A percentile compares a stretch with the other conserved stretches of the same genome.
Evolutionary conservation across 2,329 filamentous ascomycete species (phyloP).

Genomic region (Xylaria multiplex): DNA sequence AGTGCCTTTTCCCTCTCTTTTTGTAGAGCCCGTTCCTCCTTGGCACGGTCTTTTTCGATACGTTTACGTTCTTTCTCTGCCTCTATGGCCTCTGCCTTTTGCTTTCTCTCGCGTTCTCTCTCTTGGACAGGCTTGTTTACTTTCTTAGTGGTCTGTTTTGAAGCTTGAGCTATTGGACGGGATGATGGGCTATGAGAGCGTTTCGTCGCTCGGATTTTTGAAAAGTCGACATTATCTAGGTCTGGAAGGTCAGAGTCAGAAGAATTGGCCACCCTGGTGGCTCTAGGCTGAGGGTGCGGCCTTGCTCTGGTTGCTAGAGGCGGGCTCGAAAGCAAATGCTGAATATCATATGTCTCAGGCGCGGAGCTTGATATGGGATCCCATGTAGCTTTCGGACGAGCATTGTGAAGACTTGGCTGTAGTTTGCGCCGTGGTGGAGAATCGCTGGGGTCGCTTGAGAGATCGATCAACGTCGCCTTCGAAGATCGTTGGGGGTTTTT

Average conservation of each 20-base stretch:
- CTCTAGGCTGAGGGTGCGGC: constrained; percentile 48
- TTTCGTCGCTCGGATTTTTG: constrained; percentile 41
- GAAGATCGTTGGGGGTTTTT: constrained; percentile 30
- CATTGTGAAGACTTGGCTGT: constrained; percentile 38
- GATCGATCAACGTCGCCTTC: constrained; percentile 42
- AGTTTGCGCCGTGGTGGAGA: constrained; percentile 26
- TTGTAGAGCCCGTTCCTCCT: constrained; percentile 69
- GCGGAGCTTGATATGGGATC: constrained; percentile 66
- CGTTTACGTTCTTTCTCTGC: constrained; percentile 66
- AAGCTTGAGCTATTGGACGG: constrained; percentile 37
- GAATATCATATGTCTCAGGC: constrained; percentile 51
- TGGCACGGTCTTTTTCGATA: constrained; percentile 66
- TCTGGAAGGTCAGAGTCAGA: constrained; percentile 59
- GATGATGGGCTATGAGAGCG: constrained; percentile 37
- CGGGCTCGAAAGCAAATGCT: constrained; percentile 36
- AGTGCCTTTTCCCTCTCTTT: constrained; percentile 73
- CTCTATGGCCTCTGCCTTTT: constrained; percentile 61
- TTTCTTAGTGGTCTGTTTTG: constrained; percentile 28
- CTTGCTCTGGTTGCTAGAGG: constrained; percentile 31
- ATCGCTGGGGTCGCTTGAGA: constrained; percentile 45
- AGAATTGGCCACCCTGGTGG: constrained; percentile 49
- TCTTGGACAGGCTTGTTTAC: constrained; percentile 50
- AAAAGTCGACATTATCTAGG: constrained; percentile 54
- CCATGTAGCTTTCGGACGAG: constrained; percentile 50
- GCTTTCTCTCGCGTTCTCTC: constrained; percentile 53